phyloP scores from a whole-genome alignment of 2,329 filamentous ascomycete genomes.

The Ilyonectria robusta region DNA sequence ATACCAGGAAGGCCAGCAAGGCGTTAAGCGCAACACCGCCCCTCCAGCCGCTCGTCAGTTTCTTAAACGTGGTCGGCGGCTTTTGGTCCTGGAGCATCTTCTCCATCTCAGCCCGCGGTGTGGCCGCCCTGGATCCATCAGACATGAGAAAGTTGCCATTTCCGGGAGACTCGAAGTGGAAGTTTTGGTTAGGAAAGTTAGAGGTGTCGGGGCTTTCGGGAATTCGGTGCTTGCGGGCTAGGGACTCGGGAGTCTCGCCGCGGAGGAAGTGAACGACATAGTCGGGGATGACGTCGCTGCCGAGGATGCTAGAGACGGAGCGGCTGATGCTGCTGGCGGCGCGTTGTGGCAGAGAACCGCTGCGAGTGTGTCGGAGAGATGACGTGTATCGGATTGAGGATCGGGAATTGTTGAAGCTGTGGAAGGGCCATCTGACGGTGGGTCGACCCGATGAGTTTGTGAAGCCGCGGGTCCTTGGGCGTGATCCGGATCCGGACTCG shows the following conservation, averaged over 20 bases:
- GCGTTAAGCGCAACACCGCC: constrained; percentile 62
- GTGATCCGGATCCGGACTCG: constrained; percentile 29
- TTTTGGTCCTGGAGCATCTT: constrained; percentile 43
- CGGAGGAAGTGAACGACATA: constrained; percentile 70
- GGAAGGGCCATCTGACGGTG: constrained; percentile 47
- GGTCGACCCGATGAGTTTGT: constrained; percentile 47
- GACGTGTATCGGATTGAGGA: constrained; percentile 43
- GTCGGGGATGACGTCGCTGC: constrained; percentile 66
- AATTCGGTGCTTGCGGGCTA: constrained; percentile 60
- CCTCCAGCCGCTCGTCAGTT: constrained; percentile 61
- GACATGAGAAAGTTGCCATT: constrained; percentile 29
- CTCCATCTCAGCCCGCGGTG: constrained; percentile 44
- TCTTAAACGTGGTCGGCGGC: constrained; percentile 46
- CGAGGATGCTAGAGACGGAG: constrained; percentile 52
- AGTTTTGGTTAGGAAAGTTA: constrained; percentile 36
- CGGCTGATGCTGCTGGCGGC: constrained; percentile 47
- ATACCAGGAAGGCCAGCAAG: constrained; percentile 56
- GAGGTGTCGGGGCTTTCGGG: constrained; percentile 47
- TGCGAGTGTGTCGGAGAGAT: constrained; percentile 39
- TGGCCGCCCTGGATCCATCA: constrained; percentile 37
- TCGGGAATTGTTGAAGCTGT: constrained; percentile 47
- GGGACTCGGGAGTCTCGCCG: constrained; percentile 67
- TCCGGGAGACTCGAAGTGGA: constrained; percentile 30
- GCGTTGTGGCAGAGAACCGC: constrained; percentile 42
- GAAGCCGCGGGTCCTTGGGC: constrained; percentile 44